These are phyloP conservation scores for Globisporangium parvum DNA, from an alignment of 352 stramenopile species.

Conservation along the genomic window DNA sequence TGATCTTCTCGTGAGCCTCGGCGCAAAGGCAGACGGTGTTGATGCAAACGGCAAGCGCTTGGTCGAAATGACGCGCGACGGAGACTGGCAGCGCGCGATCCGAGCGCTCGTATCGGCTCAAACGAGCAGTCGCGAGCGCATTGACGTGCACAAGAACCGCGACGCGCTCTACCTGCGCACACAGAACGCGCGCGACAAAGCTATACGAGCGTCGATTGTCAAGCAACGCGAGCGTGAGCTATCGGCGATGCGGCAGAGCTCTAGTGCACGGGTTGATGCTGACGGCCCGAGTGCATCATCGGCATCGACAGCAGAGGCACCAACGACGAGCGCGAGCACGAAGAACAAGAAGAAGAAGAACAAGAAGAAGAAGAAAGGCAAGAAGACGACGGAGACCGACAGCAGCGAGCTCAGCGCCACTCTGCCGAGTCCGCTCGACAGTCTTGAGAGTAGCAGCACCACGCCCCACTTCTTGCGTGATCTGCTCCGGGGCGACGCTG, in stretches of 20 bases:
- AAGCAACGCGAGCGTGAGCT: too few species aligned
- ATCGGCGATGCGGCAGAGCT: too few species aligned
- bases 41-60: constrained; percentile 12
- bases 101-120: constrained; percentile 2
- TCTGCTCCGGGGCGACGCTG: too few species aligned
- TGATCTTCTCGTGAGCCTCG: constrained; percentile 10
- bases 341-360: constrained; percentile 12
- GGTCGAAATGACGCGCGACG: constrained; percentile 18
- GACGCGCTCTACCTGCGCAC: too few species aligned
- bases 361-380: background rate
- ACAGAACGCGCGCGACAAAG: too few species aligned
- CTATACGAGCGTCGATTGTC: too few species aligned
- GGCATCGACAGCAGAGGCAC: too few species aligned
- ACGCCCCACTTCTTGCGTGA: too few species aligned
- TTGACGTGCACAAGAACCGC: background rate
- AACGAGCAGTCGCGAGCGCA: background rate
- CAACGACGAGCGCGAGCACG: constrained; percentile 19
- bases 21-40: constrained; percentile 17
- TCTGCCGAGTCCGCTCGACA: too few species aligned
- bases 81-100: constrained; percentile 8
- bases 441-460: too few species aligned
- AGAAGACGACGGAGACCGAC: background rate
- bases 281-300: too few species aligned
- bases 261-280: too few species aligned
- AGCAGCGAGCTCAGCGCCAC: background rate